Conservation (phyloP, 257 asterid species). For the Solanum megistacrolobum region DNA sequence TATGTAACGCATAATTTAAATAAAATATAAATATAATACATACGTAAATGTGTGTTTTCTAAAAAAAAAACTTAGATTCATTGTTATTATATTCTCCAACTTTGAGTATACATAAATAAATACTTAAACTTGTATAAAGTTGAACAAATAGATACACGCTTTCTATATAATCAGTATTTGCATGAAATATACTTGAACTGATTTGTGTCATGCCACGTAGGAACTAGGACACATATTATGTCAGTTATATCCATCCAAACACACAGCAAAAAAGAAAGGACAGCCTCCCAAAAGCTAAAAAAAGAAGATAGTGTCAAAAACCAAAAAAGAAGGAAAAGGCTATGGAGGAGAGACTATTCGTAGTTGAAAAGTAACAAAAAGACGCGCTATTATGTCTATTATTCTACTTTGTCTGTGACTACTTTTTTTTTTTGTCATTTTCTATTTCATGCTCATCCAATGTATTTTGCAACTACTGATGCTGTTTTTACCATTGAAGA, state of each 20-base stretch:
- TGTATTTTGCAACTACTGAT: not conserved
- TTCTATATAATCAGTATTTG: too few relatives aligned
- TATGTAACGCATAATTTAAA: too few relatives aligned
- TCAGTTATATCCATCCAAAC: not conserved
- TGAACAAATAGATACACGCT: fast-evolving
- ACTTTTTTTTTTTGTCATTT: not conserved
- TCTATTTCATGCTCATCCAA: not conserved
- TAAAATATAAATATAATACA: too few relatives aligned
- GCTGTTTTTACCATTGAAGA: not conserved
- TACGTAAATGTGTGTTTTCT: too few relatives aligned
- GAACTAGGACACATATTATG: not conserved
- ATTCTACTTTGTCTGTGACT: not conserved
- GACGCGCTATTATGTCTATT: not conserved
- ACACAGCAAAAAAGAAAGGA: not conserved
- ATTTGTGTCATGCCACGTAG: too few relatives aligned
- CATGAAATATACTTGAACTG: not conserved
- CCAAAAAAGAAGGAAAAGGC: not conserved
- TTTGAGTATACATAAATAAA: too few relatives aligned
- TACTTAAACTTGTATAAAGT: too few relatives aligned
- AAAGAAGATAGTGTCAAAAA: not conserved
- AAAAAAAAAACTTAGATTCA: too few relatives aligned
- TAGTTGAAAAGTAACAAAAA: not conserved
- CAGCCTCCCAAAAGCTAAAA: not conserved
- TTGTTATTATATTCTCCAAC: too few relatives aligned
- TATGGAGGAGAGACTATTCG: not conserved